Conservation (phyloP, 139 green algal genomes). For the Closterium sp. region DNA sequence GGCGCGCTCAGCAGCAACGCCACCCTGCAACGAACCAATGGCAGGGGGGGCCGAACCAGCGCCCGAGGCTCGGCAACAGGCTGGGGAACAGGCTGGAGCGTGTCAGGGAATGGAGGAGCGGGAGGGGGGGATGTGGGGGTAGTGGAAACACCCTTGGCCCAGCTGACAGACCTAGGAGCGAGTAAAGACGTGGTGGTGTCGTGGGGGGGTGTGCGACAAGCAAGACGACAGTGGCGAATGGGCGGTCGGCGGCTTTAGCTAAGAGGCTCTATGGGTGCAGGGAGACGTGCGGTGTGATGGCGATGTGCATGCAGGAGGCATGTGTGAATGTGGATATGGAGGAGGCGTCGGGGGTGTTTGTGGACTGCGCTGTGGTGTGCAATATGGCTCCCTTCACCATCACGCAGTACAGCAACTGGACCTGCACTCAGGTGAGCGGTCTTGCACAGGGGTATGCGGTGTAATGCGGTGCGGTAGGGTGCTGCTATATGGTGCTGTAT, state of each 20-base stretch:
- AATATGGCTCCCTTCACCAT: no score
- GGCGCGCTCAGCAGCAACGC: neutral
- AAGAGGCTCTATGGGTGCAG: neutral
- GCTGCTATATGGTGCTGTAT: no score
- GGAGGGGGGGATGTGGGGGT: neutral
- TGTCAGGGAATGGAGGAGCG: neutral
- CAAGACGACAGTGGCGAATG: neutral
- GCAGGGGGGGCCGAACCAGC: neutral
- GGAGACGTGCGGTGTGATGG: neutral
- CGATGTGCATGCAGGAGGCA: neutral
- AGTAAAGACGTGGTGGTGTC: neutral
- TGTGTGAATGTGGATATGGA: neutral
- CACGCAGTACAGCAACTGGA: no score
- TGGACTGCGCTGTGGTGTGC: no score
- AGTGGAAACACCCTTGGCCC: neutral
- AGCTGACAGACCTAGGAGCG: neutral
- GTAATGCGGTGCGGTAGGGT: no score
- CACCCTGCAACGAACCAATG: neutral
- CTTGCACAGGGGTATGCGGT: no score
- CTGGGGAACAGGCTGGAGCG: neutral
- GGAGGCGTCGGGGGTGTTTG: neutral
- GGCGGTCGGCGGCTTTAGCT: neutral
- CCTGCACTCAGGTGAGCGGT: neutral
- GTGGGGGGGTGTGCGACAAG: neutral
- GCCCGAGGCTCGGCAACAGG: neutral